Conservation (phyloP, 2,329 filamentous ascomycete genomes). For the Xylariaceae sp. region DNA sequence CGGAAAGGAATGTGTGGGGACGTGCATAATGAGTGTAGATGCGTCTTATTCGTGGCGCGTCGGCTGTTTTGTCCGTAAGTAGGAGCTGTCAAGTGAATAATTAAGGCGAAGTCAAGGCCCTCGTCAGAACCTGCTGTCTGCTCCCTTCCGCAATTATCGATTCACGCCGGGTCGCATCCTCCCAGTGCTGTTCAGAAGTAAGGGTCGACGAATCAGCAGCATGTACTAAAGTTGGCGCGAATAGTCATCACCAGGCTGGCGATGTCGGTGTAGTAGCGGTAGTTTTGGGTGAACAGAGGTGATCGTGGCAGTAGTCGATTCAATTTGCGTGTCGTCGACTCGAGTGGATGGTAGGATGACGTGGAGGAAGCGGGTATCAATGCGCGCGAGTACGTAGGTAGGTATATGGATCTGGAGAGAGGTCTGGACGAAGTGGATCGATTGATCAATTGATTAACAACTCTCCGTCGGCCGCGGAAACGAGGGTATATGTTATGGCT, state of each 20-base stretch:
- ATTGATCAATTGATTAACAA: conserved; percentile 1
- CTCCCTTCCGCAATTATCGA: conserved; percentile 21
- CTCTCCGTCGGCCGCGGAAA: not conserved
- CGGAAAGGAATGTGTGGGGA: conserved; percentile 4
- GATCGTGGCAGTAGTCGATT: conserved; percentile 10
- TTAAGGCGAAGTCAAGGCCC: not conserved
- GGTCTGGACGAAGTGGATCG: conserved; percentile 7
- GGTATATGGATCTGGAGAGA: conserved; percentile 1
- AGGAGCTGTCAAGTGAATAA: conserved; percentile 1
- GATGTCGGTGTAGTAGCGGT: conserved; percentile 1
- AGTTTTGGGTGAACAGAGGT: not conserved
- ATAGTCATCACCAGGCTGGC: not conserved
- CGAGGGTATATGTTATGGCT: not conserved
- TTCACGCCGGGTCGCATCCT: conserved; percentile 20
- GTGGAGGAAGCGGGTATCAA: conserved; percentile 16
- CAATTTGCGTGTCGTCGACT: conserved; percentile 16
- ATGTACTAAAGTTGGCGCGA: conserved; percentile 5
- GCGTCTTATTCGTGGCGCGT: conserved; percentile 6
- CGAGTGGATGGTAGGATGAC: conserved; percentile 11
- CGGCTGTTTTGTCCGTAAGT: not conserved
- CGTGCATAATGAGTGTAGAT: conserved; percentile 9
- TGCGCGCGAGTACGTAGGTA: conserved; percentile 7
- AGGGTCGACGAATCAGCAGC: conserved; percentile 3
- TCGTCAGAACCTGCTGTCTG: conserved; percentile 8
- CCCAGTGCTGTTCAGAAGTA: conserved; percentile 6